Evolutionary conservation across 2,329 filamentous ascomycete species (phyloP), one percentile per base, ranked within the genome.

Genomic region (Drechslera avenae): DNA sequence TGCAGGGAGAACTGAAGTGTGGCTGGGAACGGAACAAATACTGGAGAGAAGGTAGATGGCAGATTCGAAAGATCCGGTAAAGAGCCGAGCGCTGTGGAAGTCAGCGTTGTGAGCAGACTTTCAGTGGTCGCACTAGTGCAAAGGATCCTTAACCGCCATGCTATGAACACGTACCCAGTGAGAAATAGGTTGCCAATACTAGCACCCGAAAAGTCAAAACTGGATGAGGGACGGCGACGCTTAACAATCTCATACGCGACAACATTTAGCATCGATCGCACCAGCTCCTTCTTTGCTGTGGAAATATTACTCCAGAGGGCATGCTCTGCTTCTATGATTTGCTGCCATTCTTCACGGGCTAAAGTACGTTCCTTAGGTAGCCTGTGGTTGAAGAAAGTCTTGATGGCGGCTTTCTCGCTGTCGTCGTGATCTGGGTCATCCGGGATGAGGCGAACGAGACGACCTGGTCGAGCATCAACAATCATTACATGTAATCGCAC

Each of bases 21-120:
- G 81, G 9, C 84, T 81, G 0, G 91, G 88, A 0, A 97, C 88
- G n/a, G 85, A 85, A 67, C 92, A 96, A 57, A 97, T 90, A 62
- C 87, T 89, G 42, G 88, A 89, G 4, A 97, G 82, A 2, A 97
- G 83, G 69, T 96, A 96, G 56, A 97, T 94, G 34, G 91, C 90
- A 5, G 89, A 89, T 72, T 97, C 94, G 59, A 97, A 93, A 51
- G 88, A 93, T 26, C 93, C 93, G 1, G 90, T 91, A 75, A 97
- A 97, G 9, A 97, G 82, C 1, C 93, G 85, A 0, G 91, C 92
- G 1, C 91, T 93, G 42, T 0, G 8, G 6, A 14, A 7, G 37
- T 66, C 39, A 68, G 56, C 18, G 8, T 4, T 5, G 26, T 28
- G 26, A 13, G 12, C 10, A 28, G 26, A 12, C 10, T 10, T n/a